Conservation (phyloP, 2,329 filamentous ascomycete genomes). For the Laburnicola sp. region DNA sequence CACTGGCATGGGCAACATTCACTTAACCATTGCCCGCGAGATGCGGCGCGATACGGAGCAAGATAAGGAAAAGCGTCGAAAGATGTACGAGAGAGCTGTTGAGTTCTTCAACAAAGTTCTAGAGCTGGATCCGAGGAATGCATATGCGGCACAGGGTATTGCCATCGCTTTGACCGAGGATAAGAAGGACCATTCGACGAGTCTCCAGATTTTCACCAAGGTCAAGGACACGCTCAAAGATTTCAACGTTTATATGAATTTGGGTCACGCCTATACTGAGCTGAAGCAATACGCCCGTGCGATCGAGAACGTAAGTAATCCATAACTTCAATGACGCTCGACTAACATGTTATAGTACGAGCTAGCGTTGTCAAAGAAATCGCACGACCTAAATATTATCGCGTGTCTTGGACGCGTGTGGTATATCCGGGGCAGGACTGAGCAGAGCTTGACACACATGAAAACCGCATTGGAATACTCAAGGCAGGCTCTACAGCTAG, state of each 20-base stretch:
- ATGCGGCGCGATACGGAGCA: conserved; percentile 89
- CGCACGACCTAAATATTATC: conserved; percentile 76
- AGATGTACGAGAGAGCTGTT: conserved; percentile 85
- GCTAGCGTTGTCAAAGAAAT: conserved; percentile 75
- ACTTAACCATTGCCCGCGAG: conserved; percentile 83
- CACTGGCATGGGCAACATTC: conserved; percentile 96
- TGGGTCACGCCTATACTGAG: conserved; percentile 91
- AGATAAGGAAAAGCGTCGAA: conserved; percentile 87
- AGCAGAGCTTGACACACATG: conserved; percentile 64
- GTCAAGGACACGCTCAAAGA: conserved; percentile 89
- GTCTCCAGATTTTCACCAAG: conserved; percentile 85
- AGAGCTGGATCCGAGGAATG: conserved; percentile 91
- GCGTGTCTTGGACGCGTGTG: conserved; percentile 87
- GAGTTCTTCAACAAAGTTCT: conserved; percentile 99
- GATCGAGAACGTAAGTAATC: conserved; percentile 69
- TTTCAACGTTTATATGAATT: conserved; percentile 84
- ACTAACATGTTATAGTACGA: conserved; percentile 66
- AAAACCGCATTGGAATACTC: conserved; percentile 67
- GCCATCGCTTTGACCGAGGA: conserved; percentile 94
- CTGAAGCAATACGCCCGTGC: conserved; percentile 86
- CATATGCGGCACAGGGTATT: conserved; percentile 93
- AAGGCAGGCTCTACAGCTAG: conserved; percentile 71
- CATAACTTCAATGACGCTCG: not conserved
- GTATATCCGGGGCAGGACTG: conserved; percentile 76
- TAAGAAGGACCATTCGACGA: conserved; percentile 81